Conservation (phyloP, 2,329 filamentous ascomycete species). For the Madurella fahalii region DNA sequence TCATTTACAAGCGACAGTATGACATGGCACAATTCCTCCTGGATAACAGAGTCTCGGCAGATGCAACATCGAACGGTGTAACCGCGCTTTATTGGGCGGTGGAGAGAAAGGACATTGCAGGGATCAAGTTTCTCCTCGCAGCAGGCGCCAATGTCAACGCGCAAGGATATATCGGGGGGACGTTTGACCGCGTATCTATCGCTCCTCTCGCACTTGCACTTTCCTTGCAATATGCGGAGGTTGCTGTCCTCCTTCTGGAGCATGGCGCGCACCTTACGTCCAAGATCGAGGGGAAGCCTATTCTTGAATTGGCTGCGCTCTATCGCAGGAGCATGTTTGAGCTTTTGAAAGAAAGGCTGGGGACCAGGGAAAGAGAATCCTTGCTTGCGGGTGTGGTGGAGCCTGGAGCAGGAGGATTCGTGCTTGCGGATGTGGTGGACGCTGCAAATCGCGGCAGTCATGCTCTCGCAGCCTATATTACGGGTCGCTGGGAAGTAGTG, state of each 20-base stretch:
- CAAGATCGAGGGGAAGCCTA: neutral
- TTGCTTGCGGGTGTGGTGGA: conserved; percentile 5
- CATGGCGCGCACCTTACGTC: neutral
- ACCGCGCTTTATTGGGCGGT: neutral
- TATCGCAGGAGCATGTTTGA: neutral
- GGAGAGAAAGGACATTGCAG: neutral
- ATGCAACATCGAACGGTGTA: neutral
- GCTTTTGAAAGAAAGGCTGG: neutral
- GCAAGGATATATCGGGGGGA: too few species aligned
- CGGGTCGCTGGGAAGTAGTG: neutral
- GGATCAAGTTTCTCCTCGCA: neutral
- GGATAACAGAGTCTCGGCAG: neutral
- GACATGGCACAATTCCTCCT: conserved; percentile 1
- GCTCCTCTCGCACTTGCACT: too few species aligned
- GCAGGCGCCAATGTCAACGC: neutral
- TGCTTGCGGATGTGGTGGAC: conserved; percentile 6
- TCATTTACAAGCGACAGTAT: neutral
- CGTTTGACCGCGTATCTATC: neutral
- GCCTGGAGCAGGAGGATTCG: neutral
- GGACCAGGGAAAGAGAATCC: neutral
- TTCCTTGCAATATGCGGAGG: neutral
- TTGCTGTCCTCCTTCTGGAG: neutral
- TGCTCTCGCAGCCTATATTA: neutral
- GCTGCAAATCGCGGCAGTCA: neutral
- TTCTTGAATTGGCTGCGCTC: conserved; percentile 1